These are phyloP conservation scores for Aspergillus sp. DNA, from an alignment of 2,329 filamentous ascomycete genomes.

Conservation along the genomic window DNA sequence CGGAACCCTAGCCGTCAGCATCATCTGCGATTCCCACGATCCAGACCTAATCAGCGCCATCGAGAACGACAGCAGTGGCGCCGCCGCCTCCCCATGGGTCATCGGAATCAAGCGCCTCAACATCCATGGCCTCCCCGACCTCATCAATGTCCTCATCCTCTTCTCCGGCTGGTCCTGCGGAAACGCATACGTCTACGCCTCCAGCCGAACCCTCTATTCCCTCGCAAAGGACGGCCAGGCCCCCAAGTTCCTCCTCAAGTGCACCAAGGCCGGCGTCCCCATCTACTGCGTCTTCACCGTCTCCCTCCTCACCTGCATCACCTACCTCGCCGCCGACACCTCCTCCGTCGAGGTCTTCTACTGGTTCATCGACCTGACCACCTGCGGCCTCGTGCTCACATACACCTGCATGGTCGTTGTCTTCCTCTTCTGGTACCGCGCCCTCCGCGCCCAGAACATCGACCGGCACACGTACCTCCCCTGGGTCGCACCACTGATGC, in stretches of 20 bases:
- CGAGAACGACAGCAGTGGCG: slow-evolving; percentile 55
- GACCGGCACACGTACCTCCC: slow-evolving; percentile 63
- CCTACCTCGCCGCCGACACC: slow-evolving; percentile 68
- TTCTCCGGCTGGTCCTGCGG: slow-evolving; percentile 69
- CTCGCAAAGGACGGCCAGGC: slow-evolving; percentile 51
- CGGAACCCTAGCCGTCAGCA: slow-evolving; percentile 67
- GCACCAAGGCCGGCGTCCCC: slow-evolving; percentile 64
- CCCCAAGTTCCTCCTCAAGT: slow-evolving; percentile 56
- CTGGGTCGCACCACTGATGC: slow-evolving; percentile 67
- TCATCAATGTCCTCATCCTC: slow-evolving; percentile 74
- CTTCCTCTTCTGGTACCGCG: slow-evolving; percentile 70
- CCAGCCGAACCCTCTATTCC: slow-evolving; percentile 52
- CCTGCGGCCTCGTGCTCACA: slow-evolving; percentile 29
- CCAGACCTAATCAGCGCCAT: slow-evolving; percentile 60
- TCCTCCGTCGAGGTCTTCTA: slow-evolving; percentile 64
- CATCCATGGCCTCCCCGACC: slow-evolving; percentile 64
- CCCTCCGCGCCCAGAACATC: slow-evolving; percentile 67
- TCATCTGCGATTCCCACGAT: slow-evolving; percentile 67
- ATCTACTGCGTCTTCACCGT: slow-evolving; percentile 68
- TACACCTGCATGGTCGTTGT: slow-evolving; percentile 67
- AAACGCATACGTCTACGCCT: slow-evolving; percentile 63
- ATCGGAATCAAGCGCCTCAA: slow-evolving; percentile 69
- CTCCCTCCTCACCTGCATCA: slow-evolving; percentile 64
- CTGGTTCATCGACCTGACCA: slow-evolving; percentile 66
- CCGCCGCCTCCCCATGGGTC: slow-evolving; percentile 70